Conservation (phyloP, 2,329 filamentous ascomycete species). For the Fusarium poae region DNA sequence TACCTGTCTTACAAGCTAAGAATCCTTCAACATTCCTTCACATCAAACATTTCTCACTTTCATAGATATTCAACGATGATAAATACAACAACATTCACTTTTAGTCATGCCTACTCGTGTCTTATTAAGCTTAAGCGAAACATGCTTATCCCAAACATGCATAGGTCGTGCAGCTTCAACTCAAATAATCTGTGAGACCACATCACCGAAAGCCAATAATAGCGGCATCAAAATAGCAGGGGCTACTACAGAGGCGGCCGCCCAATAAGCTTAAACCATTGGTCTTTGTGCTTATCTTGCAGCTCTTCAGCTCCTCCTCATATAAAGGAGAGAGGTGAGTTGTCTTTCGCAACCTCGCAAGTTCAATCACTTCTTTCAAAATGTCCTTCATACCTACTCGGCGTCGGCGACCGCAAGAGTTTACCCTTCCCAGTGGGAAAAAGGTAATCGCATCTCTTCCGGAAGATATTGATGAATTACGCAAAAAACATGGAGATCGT, state of each 20-base stretch:
- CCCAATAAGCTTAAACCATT: constrained; percentile 28
- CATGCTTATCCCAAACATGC: constrained; percentile 13
- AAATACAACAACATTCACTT: background rate
- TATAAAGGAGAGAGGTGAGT: constrained; percentile 7
- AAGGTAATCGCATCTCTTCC: constrained; percentile 69
- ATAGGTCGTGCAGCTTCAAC: constrained; percentile 23
- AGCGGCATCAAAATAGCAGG: constrained; percentile 37
- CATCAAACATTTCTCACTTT: background rate
- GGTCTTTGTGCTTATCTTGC: constrained; percentile 32
- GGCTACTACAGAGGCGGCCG: constrained; percentile 36
- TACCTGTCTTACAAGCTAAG: background rate
- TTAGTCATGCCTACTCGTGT: constrained; percentile 19
- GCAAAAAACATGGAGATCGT: constrained; percentile 57
- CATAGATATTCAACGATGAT: background rate
- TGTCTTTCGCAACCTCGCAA: constrained; percentile 9
- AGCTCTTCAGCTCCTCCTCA: constrained; percentile 28
- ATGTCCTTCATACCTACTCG: constrained; percentile 45
- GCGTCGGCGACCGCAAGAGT: constrained; percentile 62
- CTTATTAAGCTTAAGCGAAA: constrained; percentile 17
- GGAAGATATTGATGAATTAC: constrained; percentile 65
- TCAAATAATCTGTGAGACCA: constrained; percentile 40
- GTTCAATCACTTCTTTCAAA: background rate
- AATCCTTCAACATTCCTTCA: background rate
- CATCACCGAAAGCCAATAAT: constrained; percentile 45
- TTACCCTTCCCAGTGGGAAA: constrained; percentile 67